A percentile compares a stretch with the other conserved stretches of the same genome.
Conservation (phyloP, 257 asterid genomes). For the Euphrasia confusa region DNA sequence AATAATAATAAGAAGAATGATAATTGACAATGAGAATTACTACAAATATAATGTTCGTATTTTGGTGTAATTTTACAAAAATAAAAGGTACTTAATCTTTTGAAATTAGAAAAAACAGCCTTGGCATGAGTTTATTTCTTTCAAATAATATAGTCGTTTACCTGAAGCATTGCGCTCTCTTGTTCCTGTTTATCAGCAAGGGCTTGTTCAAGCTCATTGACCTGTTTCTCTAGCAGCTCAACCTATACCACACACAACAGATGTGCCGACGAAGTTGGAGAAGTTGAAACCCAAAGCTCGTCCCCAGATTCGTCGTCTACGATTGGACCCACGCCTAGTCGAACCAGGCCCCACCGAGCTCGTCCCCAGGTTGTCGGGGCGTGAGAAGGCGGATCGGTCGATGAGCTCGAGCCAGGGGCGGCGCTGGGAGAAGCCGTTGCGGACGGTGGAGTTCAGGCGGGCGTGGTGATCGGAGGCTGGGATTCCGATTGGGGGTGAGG, state of each 20-base stretch:
- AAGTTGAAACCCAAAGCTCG: too few species aligned
- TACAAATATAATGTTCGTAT: not conserved
- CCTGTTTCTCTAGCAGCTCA: slow-evolving; percentile 78
- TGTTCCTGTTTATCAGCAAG: slow-evolving; percentile 93
- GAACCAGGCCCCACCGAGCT: too few species aligned
- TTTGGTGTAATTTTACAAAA: not conserved
- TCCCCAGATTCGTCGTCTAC: too few species aligned
- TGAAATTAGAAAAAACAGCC: not conserved
- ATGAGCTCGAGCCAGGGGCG: slow-evolving; percentile 83
- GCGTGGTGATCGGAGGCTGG: slow-evolving; percentile 53
- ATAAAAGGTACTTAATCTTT: not conserved
- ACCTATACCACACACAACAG: slow-evolving; percentile 46
- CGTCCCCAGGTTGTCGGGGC: slow-evolving; percentile 54
- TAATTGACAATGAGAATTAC: not conserved
- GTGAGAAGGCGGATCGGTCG: slow-evolving; percentile 77
- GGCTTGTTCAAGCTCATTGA: slow-evolving; percentile 61
- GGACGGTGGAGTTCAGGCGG: slow-evolving; percentile 63
- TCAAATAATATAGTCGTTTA: slow-evolving; percentile 25
- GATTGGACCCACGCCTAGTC: too few species aligned
- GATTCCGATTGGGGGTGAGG: slow-evolving; percentile 51
- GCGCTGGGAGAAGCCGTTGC: slow-evolving; percentile 72
- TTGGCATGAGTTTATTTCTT: not conserved
- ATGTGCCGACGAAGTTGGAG: not conserved
- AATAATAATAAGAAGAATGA: too few species aligned
- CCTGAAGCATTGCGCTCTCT: slow-evolving; percentile 97